These are phyloP conservation scores for Hypoxylon lenormandii DNA, from an alignment of 495 filamentous ascomycete species.

Conservation along the genomic window DNA sequence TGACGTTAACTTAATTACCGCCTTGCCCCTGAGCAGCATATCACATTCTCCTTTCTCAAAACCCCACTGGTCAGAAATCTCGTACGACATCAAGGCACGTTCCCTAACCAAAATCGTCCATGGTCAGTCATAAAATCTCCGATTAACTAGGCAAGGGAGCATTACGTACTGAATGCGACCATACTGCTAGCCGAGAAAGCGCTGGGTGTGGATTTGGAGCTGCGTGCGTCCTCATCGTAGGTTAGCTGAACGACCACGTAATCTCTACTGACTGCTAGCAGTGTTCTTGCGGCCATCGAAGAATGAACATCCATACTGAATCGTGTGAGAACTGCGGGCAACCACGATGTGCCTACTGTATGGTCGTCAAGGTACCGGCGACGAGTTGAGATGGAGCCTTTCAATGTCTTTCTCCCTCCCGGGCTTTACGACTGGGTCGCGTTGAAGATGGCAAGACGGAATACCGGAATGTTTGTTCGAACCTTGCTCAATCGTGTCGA, in stretches of 20 bases:
- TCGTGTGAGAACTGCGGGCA: conserved; percentile 13
- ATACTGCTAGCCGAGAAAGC: conserved; percentile 12
- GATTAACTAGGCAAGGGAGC: neutral
- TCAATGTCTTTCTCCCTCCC: neutral
- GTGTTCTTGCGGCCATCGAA: conserved; percentile 25
- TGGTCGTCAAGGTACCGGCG: conserved; percentile 8
- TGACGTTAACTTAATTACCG: no score
- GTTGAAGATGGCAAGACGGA: no score
- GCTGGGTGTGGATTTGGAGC: conserved; percentile 25
- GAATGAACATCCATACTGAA: conserved; percentile 18
- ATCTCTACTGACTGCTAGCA: conserved; percentile 3
- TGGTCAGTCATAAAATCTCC: conserved; percentile 11
- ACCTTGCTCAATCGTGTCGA: no score
- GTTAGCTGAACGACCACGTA: neutral
- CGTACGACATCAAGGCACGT: neutral
- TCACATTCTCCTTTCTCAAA: neutral
- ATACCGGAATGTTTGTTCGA: no score
- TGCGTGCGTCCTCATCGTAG: conserved; percentile 8
- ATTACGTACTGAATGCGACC: neutral
- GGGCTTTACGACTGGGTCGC: no score
- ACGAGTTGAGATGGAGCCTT: neutral
- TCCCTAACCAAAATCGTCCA: neutral
- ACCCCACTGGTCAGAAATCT: neutral
- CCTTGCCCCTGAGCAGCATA: no score
- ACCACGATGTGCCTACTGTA: conserved; percentile 8